phyloP scores from a whole-genome alignment of 768 basidiomycete genomes.

The Albatrellus ellisii region DNA sequence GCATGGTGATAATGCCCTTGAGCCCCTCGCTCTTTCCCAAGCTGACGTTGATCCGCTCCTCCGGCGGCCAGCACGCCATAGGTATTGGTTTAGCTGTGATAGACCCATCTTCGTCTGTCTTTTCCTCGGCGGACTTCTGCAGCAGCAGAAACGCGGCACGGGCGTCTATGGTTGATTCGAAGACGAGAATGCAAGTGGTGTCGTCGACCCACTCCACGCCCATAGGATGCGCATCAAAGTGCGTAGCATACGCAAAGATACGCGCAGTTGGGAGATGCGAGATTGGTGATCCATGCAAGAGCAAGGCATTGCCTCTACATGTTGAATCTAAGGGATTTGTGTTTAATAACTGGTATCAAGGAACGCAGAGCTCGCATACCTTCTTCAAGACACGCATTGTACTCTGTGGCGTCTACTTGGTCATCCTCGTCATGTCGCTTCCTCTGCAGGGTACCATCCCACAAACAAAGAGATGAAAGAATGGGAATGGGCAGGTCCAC shows the following conservation, averaged over 20 bases:
- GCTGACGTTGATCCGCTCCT: conserved; percentile 61
- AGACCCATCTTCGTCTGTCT: conserved; percentile 42
- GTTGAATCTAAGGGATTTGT: conserved; percentile 22
- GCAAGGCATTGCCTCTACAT: conserved; percentile 52
- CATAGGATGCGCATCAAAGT: conserved; percentile 62
- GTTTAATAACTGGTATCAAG: neutral
- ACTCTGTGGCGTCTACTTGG: conserved; percentile 22
- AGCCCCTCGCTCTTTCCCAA: conserved; percentile 59
- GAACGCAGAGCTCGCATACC: conserved; percentile 13
- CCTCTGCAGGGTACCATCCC: conserved; percentile 25
- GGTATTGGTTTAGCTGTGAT: conserved; percentile 60
- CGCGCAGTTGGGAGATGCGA: conserved; percentile 61
- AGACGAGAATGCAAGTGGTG: conserved; percentile 70
- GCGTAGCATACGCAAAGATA: conserved; percentile 71
- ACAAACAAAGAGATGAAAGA: conserved; percentile 11
- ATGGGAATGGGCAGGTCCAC: too few species aligned
- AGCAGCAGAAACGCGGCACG: conserved; percentile 36
- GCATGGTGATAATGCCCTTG: conserved; percentile 54
- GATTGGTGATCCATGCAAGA: conserved; percentile 63
- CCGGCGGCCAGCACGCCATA: conserved; percentile 63
- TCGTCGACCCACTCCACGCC: conserved; percentile 84
- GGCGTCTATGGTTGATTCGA: conserved; percentile 41
- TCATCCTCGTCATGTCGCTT: conserved; percentile 34
- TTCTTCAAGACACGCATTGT: too few species aligned
- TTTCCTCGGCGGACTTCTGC: conserved; percentile 37